Evolutionary conservation across 164 flowering plant genomes (phyloP).

Genomic region (Santalum album): DNA sequence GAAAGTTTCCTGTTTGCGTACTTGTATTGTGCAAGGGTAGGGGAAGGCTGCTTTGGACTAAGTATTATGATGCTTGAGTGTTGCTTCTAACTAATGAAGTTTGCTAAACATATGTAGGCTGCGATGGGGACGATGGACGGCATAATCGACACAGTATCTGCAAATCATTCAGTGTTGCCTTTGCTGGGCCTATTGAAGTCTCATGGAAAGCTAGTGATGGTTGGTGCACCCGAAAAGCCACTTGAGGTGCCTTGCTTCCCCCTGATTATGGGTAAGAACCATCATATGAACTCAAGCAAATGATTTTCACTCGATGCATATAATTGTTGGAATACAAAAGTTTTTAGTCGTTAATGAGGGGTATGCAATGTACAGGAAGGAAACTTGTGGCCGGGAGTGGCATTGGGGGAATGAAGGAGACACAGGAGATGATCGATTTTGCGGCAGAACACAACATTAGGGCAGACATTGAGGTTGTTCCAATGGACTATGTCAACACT

Average conservation of each 20-base stretch:
- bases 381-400: constrained; percentile 35
- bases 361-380: constrained; percentile 42
- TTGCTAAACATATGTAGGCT: constrained; percentile 25
- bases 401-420: constrained; percentile 55
- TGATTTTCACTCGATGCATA: no score
- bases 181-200: constrained; percentile 28
- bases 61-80: no score
- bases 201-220: constrained; percentile 32
- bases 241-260: constrained; percentile 31
- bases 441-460: constrained; percentile 41
- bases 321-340: no score
- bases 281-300: no score
- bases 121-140: constrained; percentile 35
- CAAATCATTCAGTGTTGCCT: constrained; percentile 29
- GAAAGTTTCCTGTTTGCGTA: no score
- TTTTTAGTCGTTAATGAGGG: no score
- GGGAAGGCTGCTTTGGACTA: no score
- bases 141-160: constrained; percentile 42
- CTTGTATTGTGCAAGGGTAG: no score
- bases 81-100: no score
- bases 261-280: constrained; percentile 37
- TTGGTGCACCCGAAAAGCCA: constrained; percentile 41
- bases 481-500: constrained; percentile 38
- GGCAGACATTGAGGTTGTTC: constrained; percentile 40
- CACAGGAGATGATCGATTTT: constrained; percentile 57